Conservation (phyloP, 2,329 filamentous ascomycete species). For the Capronia epimyces region DNA sequence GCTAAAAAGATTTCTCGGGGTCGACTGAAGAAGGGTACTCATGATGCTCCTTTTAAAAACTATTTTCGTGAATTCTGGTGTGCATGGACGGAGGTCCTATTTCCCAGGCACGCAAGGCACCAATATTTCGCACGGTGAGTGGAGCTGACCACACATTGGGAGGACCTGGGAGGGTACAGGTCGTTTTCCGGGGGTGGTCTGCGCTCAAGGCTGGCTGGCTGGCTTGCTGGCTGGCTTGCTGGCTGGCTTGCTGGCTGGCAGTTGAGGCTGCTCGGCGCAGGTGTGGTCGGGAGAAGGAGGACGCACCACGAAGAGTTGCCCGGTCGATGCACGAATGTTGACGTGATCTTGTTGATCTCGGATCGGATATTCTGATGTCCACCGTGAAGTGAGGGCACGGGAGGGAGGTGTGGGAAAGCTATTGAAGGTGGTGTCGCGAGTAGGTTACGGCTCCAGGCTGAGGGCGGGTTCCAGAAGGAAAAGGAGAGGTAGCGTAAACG, state of each 20-base stretch:
- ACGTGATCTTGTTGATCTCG: slow-evolving; percentile 14
- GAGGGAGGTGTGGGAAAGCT: slow-evolving; percentile 10
- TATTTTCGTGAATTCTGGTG: slow-evolving; percentile 6
- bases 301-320: slow-evolving; percentile 20
- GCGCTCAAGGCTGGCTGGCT: slow-evolving; percentile 4
- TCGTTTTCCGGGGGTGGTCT: slow-evolving; percentile 3
- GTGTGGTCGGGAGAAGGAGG: slow-evolving; percentile 13
- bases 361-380: slow-evolving; percentile 21
- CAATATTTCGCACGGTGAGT: slow-evolving; percentile 21
- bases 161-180: slow-evolving; percentile 9
- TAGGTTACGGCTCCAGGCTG: slow-evolving; percentile 14
- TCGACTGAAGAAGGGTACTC: slow-evolving; percentile 28
- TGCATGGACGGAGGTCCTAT: slow-evolving; percentile 19
- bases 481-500: slow-evolving; percentile 10
- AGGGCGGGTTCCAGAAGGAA: slow-evolving; percentile 16
- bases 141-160: slow-evolving; percentile 24
- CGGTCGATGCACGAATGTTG: slow-evolving; percentile 13
- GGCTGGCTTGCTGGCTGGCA: slow-evolving; percentile 1
- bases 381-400: slow-evolving; percentile 13
- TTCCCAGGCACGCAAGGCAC: slow-evolving; percentile 24
- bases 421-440: slow-evolving; percentile 8
- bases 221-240: slow-evolving; percentile 1
- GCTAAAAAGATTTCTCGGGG: slow-evolving; percentile 27
- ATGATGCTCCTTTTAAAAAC: slow-evolving; percentile 23
- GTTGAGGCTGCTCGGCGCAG: slow-evolving; percentile 13